Percentiles rank a stretch among this genome's conserved stretches.
Evolutionary conservation across 148 eudicot species (phyloP).

Genomic region (Suaeda aralocaspica): DNA sequence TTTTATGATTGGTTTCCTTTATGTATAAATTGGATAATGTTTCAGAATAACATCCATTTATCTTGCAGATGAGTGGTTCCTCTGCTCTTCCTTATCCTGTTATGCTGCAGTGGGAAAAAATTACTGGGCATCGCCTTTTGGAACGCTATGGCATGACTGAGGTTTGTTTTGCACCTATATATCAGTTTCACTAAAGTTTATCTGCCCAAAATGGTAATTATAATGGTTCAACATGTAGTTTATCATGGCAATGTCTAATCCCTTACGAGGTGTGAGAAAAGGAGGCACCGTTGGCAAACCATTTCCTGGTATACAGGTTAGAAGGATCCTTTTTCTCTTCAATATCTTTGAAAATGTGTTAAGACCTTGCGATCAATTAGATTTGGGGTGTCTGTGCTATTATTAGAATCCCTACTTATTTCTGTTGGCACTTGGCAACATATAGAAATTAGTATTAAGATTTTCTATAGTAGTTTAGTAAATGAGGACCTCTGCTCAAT

Average conservation of each 20-base stretch:
- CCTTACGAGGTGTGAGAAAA: conserved; percentile 69
- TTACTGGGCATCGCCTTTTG: conserved; percentile 82
- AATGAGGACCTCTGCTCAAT: conserved; percentile 3
- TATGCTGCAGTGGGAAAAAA: conserved; percentile 93
- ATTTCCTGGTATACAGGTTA: conserved; percentile 91
- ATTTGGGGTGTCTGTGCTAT: neutral
- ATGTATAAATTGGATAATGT: neutral
- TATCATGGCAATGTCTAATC: conserved; percentile 94
- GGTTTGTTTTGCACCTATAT: conserved; percentile 33
- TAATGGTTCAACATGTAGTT: conserved; percentile 47
- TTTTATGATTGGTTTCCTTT: neutral
- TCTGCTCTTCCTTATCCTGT: conserved; percentile 98
- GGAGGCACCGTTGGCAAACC: conserved; percentile 98
- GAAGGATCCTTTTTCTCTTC: conserved; percentile 18
- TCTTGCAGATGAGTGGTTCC: conserved; percentile 90
- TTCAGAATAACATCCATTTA: neutral
- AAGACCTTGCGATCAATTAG: neutral
- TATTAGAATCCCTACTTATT: neutral
- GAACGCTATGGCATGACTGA: conserved; percentile 99
- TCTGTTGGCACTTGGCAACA: neutral
- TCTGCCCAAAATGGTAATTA: conserved; percentile 10
- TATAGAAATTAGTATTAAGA: neutral
- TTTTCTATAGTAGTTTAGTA: neutral
- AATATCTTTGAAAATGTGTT: conserved; percentile 7
- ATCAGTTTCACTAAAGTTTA: neutral